Evolutionary conservation across 2,329 filamentous ascomycete genomes (phyloP).

Genomic region (Talaromyces sp.): DNA sequence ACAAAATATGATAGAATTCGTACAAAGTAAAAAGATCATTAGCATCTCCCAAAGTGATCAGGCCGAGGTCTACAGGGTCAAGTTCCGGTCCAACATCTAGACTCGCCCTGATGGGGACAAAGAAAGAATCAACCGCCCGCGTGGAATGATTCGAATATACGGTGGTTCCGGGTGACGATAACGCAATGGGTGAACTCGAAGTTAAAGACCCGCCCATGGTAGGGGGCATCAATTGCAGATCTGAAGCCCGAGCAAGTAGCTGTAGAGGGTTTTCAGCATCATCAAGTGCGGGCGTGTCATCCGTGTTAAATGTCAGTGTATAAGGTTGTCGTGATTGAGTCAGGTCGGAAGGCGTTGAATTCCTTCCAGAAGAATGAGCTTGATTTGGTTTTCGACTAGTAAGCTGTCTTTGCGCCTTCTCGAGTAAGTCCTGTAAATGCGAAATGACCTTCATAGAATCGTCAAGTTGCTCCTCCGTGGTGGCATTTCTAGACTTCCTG

Average conservation of each 20-base stretch:
- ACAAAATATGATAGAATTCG: constrained; percentile 22
- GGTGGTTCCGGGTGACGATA: constrained; percentile 38
- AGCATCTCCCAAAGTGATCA: constrained; percentile 62
- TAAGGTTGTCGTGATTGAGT: constrained; percentile 15
- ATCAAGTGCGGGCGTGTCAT: constrained; percentile 58
- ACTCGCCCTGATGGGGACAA: constrained; percentile 58
- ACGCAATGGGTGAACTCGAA: constrained; percentile 22
- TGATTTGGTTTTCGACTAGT: neutral
- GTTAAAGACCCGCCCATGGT: constrained; percentile 19
- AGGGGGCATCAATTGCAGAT: constrained; percentile 53
- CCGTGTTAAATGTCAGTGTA: constrained; percentile 26
- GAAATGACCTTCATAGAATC: constrained; percentile 39
- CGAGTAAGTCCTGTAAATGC: constrained; percentile 49
- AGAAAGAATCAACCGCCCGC: constrained; percentile 55
- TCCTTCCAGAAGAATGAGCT: constrained; percentile 16
- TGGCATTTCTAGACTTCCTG: constrained; percentile 46
- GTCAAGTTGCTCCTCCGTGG: constrained; percentile 34
- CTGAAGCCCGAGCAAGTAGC: constrained; percentile 66
- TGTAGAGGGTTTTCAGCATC: constrained; percentile 72
- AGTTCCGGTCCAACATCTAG: constrained; percentile 60
- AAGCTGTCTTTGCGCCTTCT: constrained; percentile 41
- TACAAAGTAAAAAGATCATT: constrained; percentile 61
- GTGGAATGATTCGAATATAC: constrained; percentile 11
- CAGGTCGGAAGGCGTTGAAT: constrained; percentile 17
- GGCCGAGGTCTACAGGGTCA: constrained; percentile 64